Evolutionary conservation across 2,329 filamentous ascomycete species (phyloP), one percentile per base, ranked within the genome.

Genomic region (Ceratocystis cubensis): DNA sequence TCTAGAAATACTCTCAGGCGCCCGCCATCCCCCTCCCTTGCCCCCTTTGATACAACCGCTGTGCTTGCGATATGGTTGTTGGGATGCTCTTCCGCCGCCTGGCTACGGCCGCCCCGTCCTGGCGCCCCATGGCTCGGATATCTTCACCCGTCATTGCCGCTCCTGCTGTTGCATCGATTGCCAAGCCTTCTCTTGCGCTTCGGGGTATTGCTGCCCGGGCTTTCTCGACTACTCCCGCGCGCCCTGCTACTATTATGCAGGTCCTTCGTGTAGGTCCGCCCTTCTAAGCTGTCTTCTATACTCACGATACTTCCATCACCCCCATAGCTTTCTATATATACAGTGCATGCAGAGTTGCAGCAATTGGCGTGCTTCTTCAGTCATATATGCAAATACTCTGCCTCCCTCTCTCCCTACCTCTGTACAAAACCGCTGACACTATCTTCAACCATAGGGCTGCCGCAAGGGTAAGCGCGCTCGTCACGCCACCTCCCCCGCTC

Each of bases 401-500:
- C 8, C 33, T 1, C 3, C 4, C 30, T 8, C 5, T 33, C 8
- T 8, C 37, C 4, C 37, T 13, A 13, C 1, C 13, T 15, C 10
- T 15, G 22, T 48, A 44, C 46, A 22, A 53, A 13, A 44, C 15
- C 5, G 10, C 56, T 61, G n/a, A 65, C 25, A 3, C 28, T 63
- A 20, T 20, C 69, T 75, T 50, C 17, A n/a, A 17, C 20, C 25
- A 28, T 76, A 85, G 75, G 90, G 91, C 71, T 92, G 89, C 73
- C 88, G 94, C 69, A 84, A 84, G 71, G 81, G 85, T 62, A 91
- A 96, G 77, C 84, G 84, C 68, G 89, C 88, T 1, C 90, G 94
- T 70, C 91, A 96, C 77, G 84, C 89, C 71, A 86, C 90, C 64
- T 97, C 93, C 1, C 94, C 94, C 0, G 92, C 93, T 25, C 83